A percentile compares a stretch with the other conserved stretches of the same genome.
Conservation (phyloP, 805 yeast genomes). For the Nakazawaea populi region DNA sequence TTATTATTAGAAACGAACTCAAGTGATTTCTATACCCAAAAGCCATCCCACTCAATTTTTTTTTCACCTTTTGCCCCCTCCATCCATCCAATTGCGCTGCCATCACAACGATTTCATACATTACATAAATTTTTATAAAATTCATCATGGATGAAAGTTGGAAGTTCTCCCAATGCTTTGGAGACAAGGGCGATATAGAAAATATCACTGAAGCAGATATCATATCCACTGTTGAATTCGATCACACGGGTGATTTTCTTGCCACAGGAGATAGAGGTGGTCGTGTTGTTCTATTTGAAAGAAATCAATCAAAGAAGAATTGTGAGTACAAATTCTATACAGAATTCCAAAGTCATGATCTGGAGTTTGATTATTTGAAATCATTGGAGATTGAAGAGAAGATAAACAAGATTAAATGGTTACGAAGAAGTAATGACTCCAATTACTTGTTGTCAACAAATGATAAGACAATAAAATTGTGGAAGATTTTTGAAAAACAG, state of each 20-base stretch:
- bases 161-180: constrained; percentile 97
- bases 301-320: constrained; percentile 67
- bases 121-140: background rate
- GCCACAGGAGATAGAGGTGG: constrained; percentile 99
- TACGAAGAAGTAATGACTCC: constrained; percentile 82
- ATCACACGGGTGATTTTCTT: constrained; percentile 86
- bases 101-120: too few relatives aligned
- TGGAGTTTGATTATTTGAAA: constrained; percentile 95
- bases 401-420: constrained; percentile 96
- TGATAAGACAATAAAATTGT: constrained; percentile 96
- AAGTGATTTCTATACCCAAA: too few relatives aligned
- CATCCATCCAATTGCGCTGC: too few relatives aligned
- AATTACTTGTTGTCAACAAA: constrained; percentile 87
- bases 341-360: constrained; percentile 97
- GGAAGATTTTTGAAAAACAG: constrained; percentile 93
- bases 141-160: constrained; percentile 32
- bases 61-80: too few relatives aligned
- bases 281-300: constrained; percentile 90
- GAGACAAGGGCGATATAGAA: constrained; percentile 96
- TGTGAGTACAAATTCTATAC: constrained; percentile 96
- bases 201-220: constrained; percentile 95
- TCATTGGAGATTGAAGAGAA: constrained; percentile 96
- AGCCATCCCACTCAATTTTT: too few relatives aligned
- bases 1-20: too few relatives aligned
- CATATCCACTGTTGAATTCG: constrained; percentile 94